Base-by-base conservation (phyloP, 768 basidiomycete genomes). In the Piloderma croceum region DNA sequence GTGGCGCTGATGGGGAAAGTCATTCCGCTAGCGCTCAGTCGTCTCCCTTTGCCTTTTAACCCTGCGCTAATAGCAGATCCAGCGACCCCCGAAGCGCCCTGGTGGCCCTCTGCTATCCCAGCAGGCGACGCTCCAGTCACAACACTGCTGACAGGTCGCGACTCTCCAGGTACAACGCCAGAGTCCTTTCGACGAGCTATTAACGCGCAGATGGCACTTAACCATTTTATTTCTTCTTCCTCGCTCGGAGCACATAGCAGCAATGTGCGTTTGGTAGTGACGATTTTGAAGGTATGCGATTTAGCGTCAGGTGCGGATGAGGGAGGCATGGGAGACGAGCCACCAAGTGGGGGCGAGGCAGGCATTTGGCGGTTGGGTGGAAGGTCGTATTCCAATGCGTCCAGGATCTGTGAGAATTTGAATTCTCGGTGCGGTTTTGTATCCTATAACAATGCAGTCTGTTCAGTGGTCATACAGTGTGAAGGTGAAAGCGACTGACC, bases 201-300 rank as follows among this genome's bases (percentile, higher is more conserved):
- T 56, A 99, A 72, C 45, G 91, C 91, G 37, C 91, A 82, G 27
- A 98, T 79, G 7, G 94, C 91, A 37, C 92, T 91, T 34, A 99
- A 69, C 96, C 96, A 99, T 61, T 86, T 89, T 60, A 98, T 93
- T 65, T 98, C 96, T 52, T 98, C 94, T 52, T 97, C 96, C 61
- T 99, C 96, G 43, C 76, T 83, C 12, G 96, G 94, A 6, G 96
- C 96, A 53, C 92, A 96, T 19, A 98, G 69, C 39, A 94, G 61
- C 43, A 91, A 67, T 13, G 88, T 85, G 45, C 90, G 79, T 61
- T 94, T 92, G 39, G 94, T 92, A 25, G 92, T 96, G 50, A 98
- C 83, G 41, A 98, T 84, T 65, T 96, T 92, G 79, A 99, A 98
- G 38, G 88, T 89, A 57, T 83, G 74, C 7, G 63, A 60, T 18